These are phyloP conservation scores for Gossypium thurberi DNA, from an alignment of 345 rosid species.

Conservation along the genomic window DNA sequence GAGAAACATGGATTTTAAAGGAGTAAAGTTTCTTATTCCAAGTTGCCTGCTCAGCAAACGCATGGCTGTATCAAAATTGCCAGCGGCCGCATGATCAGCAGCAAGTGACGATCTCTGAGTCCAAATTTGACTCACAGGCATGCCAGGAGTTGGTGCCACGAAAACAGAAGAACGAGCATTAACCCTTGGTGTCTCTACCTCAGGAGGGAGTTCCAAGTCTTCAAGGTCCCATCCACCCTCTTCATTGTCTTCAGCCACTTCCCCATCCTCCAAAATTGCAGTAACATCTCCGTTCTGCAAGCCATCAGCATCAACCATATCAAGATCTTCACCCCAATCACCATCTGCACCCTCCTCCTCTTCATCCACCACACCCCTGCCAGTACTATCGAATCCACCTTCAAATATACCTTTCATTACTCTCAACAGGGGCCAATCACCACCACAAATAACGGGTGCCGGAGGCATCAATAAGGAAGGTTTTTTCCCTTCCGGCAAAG, in stretches of 20 bases:
- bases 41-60: constrained; percentile 84
- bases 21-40: constrained; percentile 72
- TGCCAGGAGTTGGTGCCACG: constrained; percentile 81
- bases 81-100: constrained; percentile 89
- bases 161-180: constrained; percentile 57
- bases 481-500: constrained; percentile 61
- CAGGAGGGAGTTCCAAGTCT: constrained; percentile 84
- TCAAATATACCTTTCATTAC: constrained; percentile 92
- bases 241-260: constrained; percentile 57
- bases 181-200: constrained; percentile 68
- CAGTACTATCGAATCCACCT: constrained; percentile 64
- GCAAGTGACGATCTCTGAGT: constrained; percentile 81
- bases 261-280: constrained; percentile 58
- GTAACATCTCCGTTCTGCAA: constrained; percentile 53
- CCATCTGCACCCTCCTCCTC: constrained; percentile 71
- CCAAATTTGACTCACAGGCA: constrained; percentile 92
- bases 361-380: constrained; percentile 49
- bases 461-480: constrained; percentile 82
- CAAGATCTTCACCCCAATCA: constrained; percentile 87
- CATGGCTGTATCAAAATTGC: constrained; percentile 91
- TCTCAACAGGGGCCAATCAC: constrained; percentile 97
- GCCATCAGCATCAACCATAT: constrained; percentile 57
- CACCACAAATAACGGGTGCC: constrained; percentile 60
- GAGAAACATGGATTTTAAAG: constrained; percentile 63
- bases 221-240: constrained; percentile 96